Evolutionary conservation across 2,329 filamentous ascomycete species (phyloP).

Genomic region (Stromatinia cepivora): DNA sequence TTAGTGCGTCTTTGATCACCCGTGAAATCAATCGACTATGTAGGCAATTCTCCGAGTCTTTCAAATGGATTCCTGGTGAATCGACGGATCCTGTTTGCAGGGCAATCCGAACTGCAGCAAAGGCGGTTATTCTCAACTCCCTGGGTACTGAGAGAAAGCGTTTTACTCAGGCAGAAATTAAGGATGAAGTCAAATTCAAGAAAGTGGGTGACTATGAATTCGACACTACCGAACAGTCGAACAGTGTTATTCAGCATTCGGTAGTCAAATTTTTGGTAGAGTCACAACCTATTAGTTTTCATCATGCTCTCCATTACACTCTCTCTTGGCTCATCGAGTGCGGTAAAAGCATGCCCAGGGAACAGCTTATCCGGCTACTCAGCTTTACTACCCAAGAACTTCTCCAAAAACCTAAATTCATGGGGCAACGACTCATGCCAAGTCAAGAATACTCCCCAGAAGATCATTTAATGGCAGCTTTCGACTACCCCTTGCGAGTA

Average conservation of each 20-base stretch:
- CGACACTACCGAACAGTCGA: constrained; percentile 48
- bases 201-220: constrained; percentile 77
- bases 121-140: constrained; percentile 84
- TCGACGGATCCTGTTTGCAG: constrained; percentile 65
- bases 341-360: constrained; percentile 70
- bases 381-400: constrained; percentile 72
- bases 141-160: constrained; percentile 83
- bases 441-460: constrained; percentile 63
- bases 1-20: constrained; percentile 90
- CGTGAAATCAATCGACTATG: constrained; percentile 93
- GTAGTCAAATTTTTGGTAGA: constrained; percentile 89
- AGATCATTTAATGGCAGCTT: constrained; percentile 81
- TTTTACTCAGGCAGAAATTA: constrained; percentile 86
- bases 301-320: constrained; percentile 94
- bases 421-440: constrained; percentile 57
- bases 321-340: constrained; percentile 94
- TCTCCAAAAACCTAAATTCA: constrained; percentile 60
- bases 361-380: constrained; percentile 67
- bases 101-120: constrained; percentile 74
- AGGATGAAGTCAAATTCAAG: constrained; percentile 82
- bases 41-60: constrained; percentile 83
- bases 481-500: constrained; percentile 90
- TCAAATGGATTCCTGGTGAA: constrained; percentile 66
- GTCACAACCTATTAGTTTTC: constrained; percentile 90
- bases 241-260: constrained; percentile 49